Base-by-base conservation (phyloP, 257 asterid species). In the Salvia miltiorrhiza region DNA sequence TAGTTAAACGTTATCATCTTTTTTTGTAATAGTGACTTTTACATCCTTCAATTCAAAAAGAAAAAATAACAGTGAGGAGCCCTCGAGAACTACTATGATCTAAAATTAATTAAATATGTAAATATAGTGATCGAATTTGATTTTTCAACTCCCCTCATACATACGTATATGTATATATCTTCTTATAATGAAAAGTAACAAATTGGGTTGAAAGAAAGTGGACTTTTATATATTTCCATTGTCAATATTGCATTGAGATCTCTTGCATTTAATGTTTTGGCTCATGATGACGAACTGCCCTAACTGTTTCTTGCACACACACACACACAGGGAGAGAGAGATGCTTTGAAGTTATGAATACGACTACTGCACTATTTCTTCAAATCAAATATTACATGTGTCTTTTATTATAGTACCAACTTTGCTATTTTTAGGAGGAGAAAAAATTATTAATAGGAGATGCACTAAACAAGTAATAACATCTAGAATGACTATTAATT, bases 201-300 rank as follows among this genome's bases (percentile, higher is more conserved):
- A 65, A 49, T 55, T 44, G 69, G 69, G 53, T 48, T 37, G 78
- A 16, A 65, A 57, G 76, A 73, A 21, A 67, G 62, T 61, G 54
- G 50, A 56, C 49, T 56, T 69, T 75, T 47, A 53, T 60, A 45
- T 61, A 59, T 57, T 37, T 10, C 23, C 44, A 56, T 20, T 70
- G 82, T 67, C 71, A 60, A 67, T 58, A 67, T 72, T 67, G 50
- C 19, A 37, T 28, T 61, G 70, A 57, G 78, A 81, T 84, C 87
- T 82, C 65, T 59, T 21, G 85, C 89, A 84, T 79, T 84, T 81
- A 84, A 65, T 84, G 87, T 26, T 65, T 61, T 69, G 75, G 50
- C 78, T 12, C 77, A 33, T 52, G 85, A 56, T 81, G 85, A 76
- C 79, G 84, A 81, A 56, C 49, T 66, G 60, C 13, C 47, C 55